A percentile compares a stretch with the other conserved stretches of the same genome.
phyloP scores from a whole-genome alignment of 225 moss, liverwort and hornwort genomes.

The Lunularia cruciata region DNA sequence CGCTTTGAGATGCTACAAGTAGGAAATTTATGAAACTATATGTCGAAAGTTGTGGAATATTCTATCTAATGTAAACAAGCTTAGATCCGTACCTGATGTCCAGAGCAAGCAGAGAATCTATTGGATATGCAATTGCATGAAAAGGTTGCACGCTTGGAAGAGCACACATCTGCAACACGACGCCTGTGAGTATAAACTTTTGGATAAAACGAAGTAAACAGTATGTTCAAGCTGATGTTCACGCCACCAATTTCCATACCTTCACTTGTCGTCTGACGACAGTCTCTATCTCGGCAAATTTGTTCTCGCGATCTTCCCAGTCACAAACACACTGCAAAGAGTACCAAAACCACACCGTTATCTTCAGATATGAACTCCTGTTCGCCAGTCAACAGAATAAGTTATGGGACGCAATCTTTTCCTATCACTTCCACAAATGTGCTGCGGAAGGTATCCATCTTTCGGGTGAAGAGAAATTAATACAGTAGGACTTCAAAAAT shows the following conservation, averaged over 20 bases:
- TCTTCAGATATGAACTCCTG: no score
- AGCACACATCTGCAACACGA: constrained; percentile 69
- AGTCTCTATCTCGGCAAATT: constrained; percentile 85
- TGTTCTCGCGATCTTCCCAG: constrained; percentile 91
- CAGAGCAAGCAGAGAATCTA: constrained; percentile 81
- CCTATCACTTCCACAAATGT: no score
- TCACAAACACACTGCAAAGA: constrained; percentile 97
- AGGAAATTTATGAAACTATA: background rate
- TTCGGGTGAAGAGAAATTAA: no score
- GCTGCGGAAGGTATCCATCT: no score
- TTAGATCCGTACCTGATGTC: constrained; percentile 72
- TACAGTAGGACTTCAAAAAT: no score
- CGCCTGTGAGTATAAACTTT: background rate
- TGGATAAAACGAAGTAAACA: no score
- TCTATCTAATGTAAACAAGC: background rate
- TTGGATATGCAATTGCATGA: constrained; percentile 98
- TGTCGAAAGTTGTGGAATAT: background rate
- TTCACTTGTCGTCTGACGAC: constrained; percentile 90
- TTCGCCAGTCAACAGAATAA: no score
- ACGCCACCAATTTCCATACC: no score
- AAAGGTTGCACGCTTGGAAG: constrained; percentile 98
- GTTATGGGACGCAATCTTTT: no score
- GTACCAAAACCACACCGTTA: no score
- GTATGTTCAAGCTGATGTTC: no score
- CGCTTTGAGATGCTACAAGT: background rate